Conservation (phyloP, 441 rosid genomes). For the Geranium incanum region DNA sequence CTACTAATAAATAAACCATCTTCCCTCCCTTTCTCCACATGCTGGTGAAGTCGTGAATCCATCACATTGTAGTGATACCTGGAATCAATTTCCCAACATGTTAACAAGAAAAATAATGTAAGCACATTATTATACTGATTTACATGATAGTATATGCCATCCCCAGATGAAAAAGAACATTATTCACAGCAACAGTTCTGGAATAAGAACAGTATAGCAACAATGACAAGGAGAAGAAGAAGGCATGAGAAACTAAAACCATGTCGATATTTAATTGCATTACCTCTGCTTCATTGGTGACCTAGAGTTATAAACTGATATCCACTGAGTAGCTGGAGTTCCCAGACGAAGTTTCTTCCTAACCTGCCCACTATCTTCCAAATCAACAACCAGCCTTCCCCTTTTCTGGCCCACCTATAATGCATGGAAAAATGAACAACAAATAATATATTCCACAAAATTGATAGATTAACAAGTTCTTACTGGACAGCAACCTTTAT, state of each 20-base stretch:
- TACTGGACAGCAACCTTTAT: constrained; percentile 33
- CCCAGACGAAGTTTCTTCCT: constrained; percentile 50
- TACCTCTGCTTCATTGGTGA: constrained; percentile 56
- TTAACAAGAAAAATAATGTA: not conserved
- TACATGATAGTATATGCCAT: too few relatives aligned
- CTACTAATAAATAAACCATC: constrained; percentile 50
- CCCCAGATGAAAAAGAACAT: too few relatives aligned
- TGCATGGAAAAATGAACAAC: constrained; percentile 13
- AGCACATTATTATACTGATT: not conserved
- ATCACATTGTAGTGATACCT: constrained; percentile 51
- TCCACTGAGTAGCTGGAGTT: constrained; percentile 53
- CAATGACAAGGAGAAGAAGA: not conserved
- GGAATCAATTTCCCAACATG: not conserved
- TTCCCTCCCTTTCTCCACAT: constrained; percentile 45
- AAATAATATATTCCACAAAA: not conserved
- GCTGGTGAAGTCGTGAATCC: constrained; percentile 40
- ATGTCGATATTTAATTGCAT: not conserved
- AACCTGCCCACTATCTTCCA: constrained; percentile 38
- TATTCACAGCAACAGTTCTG: too few relatives aligned
- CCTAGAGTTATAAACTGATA: constrained; percentile 44
- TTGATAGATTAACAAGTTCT: not conserved
- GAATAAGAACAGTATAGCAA: too few relatives aligned
- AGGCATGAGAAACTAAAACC: not conserved
- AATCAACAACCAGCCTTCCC: constrained; percentile 32
- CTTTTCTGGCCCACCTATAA: constrained; percentile 46